Conservation (phyloP, 148 eudicot species). For the Cornus suecica region DNA sequence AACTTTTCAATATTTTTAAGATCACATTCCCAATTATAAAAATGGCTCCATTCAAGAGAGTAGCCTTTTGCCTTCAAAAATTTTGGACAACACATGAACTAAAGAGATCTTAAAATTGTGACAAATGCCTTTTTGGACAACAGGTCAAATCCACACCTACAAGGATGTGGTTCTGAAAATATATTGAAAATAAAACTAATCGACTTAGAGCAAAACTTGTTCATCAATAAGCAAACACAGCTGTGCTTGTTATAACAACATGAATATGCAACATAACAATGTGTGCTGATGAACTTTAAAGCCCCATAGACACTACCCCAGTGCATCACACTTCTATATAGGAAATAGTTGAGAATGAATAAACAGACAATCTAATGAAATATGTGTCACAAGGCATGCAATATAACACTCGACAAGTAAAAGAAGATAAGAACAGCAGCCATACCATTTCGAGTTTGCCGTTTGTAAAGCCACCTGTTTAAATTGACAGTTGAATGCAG, state of each 20-base stretch:
- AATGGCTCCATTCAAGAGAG: not conserved
- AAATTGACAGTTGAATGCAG: not conserved
- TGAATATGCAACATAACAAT: not conserved
- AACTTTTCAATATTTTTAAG: not conserved
- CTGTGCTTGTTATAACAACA: not conserved
- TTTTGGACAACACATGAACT: not conserved
- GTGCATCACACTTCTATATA: not conserved
- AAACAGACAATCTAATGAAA: not conserved
- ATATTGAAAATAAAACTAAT: not conserved
- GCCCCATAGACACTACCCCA: not conserved
- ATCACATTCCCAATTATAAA: not conserved
- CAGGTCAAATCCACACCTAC: not conserved
- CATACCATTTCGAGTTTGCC: conserved; percentile 82
- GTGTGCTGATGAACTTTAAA: not conserved
- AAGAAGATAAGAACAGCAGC: conserved; percentile 19
- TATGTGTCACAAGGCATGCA: not conserved
- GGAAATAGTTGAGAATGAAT: not conserved
- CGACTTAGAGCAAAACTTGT: not conserved
- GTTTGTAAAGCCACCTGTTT: conserved; percentile 58
- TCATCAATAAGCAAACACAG: not conserved
- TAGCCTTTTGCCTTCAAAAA: not conserved
- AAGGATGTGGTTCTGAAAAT: not conserved
- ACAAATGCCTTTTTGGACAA: not conserved
- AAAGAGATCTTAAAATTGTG: not conserved
- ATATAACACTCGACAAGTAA: conserved; percentile 1